Evolutionary conservation across 73 alveolate species (phyloP).

Genomic region (Blepharisma japonicum): DNA sequence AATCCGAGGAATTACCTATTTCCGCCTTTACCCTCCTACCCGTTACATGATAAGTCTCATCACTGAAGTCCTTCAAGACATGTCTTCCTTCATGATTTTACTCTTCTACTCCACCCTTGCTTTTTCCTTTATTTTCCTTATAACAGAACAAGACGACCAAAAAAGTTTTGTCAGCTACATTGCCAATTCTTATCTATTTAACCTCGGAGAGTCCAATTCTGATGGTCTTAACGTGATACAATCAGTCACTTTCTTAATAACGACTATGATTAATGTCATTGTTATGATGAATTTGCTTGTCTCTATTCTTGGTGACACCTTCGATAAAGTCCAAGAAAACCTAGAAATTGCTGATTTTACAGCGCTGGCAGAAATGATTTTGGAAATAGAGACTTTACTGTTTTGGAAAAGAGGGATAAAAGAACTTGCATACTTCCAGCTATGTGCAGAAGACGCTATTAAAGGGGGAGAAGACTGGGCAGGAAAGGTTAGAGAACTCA

Average conservation of each 20-base stretch:
- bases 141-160: too few relatives aligned
- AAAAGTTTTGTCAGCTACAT: too few relatives aligned
- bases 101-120: not conserved
- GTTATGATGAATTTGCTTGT: slow-evolving; percentile 28
- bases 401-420: slow-evolving; percentile 18
- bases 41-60: not conserved
- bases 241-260: slow-evolving; percentile 27
- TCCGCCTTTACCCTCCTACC: not conserved
- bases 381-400: slow-evolving; percentile 28
- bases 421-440: too few relatives aligned
- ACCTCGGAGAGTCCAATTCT: slow-evolving; percentile 33
- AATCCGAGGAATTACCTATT: not conserved
- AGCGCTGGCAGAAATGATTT: slow-evolving; percentile 24
- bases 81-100: slow-evolving; percentile 9
- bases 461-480: too few relatives aligned
- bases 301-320: slow-evolving; percentile 37
- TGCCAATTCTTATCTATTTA: not conserved
- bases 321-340: slow-evolving; percentile 20
- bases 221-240: slow-evolving; percentile 3
- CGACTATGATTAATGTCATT: slow-evolving; percentile 17
- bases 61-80: not conserved
- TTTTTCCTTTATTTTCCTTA: not conserved
- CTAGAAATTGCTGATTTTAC: slow-evolving; percentile 25
- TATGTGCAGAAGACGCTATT: too few relatives aligned
- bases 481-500: too few relatives aligned